Evolutionary conservation across 495 filamentous ascomycete species (phyloP).

Genomic region (Niebla homalea): DNA sequence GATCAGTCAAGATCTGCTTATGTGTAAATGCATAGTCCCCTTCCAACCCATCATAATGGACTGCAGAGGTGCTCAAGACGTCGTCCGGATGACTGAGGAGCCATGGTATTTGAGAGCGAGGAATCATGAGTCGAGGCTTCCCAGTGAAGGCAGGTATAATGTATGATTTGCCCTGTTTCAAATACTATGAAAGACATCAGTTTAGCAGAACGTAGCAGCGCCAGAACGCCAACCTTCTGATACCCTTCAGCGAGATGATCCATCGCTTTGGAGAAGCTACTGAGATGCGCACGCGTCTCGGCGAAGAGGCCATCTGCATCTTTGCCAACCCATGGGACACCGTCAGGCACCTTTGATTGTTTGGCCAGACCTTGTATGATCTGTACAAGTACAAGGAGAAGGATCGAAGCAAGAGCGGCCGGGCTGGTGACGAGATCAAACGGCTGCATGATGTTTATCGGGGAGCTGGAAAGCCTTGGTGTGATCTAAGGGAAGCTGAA

Average conservation of each 20-base stretch:
- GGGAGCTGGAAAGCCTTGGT: too few relatives aligned
- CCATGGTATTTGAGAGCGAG: conserved; percentile 15
- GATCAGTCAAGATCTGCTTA: conserved; percentile 13
- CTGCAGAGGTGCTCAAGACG: conserved; percentile 15
- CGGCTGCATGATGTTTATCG: neutral
- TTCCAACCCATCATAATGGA: conserved; percentile 19
- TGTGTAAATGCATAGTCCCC: conserved; percentile 19
- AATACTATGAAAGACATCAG: conserved; percentile 13
- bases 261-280: conserved; percentile 1
- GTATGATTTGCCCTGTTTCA: conserved; percentile 22
- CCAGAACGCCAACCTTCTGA: neutral
- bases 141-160: conserved; percentile 24
- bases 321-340: conserved; percentile 6
- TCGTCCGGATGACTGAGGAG: conserved; percentile 18
- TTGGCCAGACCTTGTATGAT: neutral
- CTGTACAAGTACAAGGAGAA: neutral
- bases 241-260: conserved; percentile 4
- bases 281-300: neutral
- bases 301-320: conserved; percentile 6
- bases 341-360: neutral
- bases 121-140: conserved; percentile 22
- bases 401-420: neutral
- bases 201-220: neutral
- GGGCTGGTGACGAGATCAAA: neutral
- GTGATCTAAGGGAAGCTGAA: too few relatives aligned